phyloP scores from a whole-genome alignment of 352 stramenopile genomes.

The Phytophthora tubulina region DNA sequence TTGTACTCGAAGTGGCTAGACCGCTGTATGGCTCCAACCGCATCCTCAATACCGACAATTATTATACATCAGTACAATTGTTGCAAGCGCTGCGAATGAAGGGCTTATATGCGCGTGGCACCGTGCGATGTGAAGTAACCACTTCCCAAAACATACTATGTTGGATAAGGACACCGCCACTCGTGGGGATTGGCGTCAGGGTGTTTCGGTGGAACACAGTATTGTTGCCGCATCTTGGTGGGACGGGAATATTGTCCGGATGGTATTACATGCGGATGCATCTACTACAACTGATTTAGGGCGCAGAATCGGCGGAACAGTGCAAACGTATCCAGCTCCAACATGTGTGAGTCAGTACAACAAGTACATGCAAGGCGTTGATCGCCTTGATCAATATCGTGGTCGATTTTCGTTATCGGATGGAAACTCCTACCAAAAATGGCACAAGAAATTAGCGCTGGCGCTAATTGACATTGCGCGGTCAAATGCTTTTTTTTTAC shows the following conservation, averaged over 20 bases:
- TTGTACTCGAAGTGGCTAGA: constrained; percentile 37
- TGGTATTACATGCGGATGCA: constrained; percentile 38
- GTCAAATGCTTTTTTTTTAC: constrained; percentile 9
- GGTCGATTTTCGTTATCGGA: constrained; percentile 18
- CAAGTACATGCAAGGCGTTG: constrained; percentile 20
- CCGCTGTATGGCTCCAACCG: constrained; percentile 30
- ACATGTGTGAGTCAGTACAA: constrained; percentile 22
- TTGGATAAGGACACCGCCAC: constrained; percentile 19
- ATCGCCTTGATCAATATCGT: constrained; percentile 19
- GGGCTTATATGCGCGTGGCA: constrained; percentile 31
- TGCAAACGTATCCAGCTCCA: constrained; percentile 10
- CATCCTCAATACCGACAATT: constrained; percentile 48
- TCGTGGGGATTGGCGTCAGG: constrained; percentile 18
- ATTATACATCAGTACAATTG: constrained; percentile 45
- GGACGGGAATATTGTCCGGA: constrained; percentile 34
- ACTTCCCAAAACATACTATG: constrained; percentile 35
- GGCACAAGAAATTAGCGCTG: constrained; percentile 23
- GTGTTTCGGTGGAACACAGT: constrained; percentile 18
- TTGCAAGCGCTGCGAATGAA: constrained; percentile 25
- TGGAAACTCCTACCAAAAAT: constrained; percentile 21
- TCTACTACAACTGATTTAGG: constrained; percentile 28
- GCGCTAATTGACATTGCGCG: constrained; percentile 20
- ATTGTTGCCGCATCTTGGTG: constrained; percentile 38
- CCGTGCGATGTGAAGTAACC: constrained; percentile 28
- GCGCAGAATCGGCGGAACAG: constrained; percentile 6